Conservation (phyloP, 345 rosid species). For the Excoecaria cochinchinensis region DNA sequence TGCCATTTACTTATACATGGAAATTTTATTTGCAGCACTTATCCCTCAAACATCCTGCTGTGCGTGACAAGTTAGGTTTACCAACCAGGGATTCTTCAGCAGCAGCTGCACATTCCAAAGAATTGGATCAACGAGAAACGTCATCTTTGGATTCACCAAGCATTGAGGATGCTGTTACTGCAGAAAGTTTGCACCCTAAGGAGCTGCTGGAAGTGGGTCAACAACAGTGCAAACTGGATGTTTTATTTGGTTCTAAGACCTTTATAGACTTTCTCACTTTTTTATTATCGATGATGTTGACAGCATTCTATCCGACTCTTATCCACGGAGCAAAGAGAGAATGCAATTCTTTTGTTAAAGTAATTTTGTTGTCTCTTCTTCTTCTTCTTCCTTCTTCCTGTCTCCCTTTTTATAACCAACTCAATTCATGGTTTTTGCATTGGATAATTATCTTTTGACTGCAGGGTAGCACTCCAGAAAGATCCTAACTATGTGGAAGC, state of each 20-base stretch:
- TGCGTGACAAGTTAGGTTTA: conserved; percentile 65
- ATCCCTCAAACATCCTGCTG: conserved; percentile 55
- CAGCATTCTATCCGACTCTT: conserved; percentile 69
- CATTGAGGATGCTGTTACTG: conserved; percentile 33
- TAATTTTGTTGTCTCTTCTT: conserved; percentile 24
- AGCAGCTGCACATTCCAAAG: conserved; percentile 18
- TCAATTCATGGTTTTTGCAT: not conserved
- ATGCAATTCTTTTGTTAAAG: conserved; percentile 59
- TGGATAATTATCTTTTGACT: conserved; percentile 11
- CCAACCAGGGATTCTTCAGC: conserved; percentile 34
- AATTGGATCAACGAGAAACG: conserved; percentile 15
- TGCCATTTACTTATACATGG: not conserved
- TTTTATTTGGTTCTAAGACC: conserved; percentile 12
- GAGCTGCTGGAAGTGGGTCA: conserved; percentile 64
- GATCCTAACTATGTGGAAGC: conserved; percentile 67
- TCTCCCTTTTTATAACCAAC: not conserved
- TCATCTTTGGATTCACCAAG: conserved; percentile 30
- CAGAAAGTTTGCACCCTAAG: conserved; percentile 48
- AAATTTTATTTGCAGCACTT: conserved; percentile 55
- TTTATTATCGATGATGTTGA: conserved; percentile 27
- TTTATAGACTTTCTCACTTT: conserved; percentile 18
- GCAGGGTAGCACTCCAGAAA: conserved; percentile 70
- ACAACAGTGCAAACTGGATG: conserved; percentile 12
- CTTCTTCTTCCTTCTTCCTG: not conserved
- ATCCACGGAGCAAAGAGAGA: conserved; percentile 51